Percentiles rank a stretch among this genome's conserved stretches.
Evolutionary conservation across 164 flowering plant genomes (phyloP).

Genomic region (Euptelea pleiosperma): DNA sequence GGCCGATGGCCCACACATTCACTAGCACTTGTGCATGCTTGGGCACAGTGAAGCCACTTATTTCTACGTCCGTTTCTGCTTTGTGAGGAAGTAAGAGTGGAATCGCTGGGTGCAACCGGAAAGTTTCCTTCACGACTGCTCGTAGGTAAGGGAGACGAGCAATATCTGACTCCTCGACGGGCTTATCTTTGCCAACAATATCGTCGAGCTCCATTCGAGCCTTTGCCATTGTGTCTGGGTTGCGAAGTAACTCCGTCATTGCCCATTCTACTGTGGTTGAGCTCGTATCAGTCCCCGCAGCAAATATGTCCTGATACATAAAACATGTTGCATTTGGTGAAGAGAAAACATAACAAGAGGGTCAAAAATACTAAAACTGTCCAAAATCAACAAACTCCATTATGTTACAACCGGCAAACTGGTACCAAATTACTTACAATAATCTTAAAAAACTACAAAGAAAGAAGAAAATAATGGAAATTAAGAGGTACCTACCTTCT

Average conservation of each 20-base stretch:
- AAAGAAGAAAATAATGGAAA: no score
- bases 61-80: slow-evolving; percentile 8
- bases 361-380: no score
- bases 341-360: no score
- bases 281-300: slow-evolving; percentile 21
- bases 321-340: background rate
- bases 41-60: slow-evolving; percentile 15
- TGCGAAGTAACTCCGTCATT: slow-evolving; percentile 15
- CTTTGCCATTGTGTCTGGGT: slow-evolving; percentile 13
- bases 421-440: no score
- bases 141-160: slow-evolving; percentile 19
- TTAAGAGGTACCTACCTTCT: no score
- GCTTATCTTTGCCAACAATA: background rate
- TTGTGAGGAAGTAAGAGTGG: slow-evolving; percentile 21
- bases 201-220: slow-evolving; percentile 11
- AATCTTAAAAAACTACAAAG: no score
- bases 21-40: slow-evolving; percentile 18
- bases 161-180: slow-evolving; percentile 13
- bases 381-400: no score
- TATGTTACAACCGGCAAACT: no score
- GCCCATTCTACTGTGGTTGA: slow-evolving; percentile 26
- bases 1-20: slow-evolving; percentile 24
- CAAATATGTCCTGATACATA: slow-evolving; percentile 18
- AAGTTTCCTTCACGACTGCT: slow-evolving; percentile 24
- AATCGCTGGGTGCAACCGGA: slow-evolving; percentile 20